These are phyloP conservation scores for Acanthamoeba royreba DNA, from an alignment of 208 protist species.

Conservation along the genomic window DNA sequence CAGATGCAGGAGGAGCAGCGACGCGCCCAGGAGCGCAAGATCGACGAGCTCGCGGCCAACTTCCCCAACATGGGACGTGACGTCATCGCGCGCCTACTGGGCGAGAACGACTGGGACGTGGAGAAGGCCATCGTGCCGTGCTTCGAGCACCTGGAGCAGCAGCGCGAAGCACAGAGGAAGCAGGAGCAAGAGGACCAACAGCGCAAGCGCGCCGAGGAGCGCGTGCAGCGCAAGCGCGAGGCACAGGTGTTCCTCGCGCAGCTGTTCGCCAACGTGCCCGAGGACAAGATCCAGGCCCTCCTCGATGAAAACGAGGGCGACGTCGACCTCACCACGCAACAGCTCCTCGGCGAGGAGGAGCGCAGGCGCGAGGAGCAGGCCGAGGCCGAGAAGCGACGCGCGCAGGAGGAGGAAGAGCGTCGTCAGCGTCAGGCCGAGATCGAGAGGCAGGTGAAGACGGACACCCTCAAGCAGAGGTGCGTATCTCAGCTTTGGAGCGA, in stretches of 20 bases:
- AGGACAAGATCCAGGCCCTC: not conserved
- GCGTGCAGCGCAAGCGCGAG: too few species aligned
- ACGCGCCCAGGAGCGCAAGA: not conserved
- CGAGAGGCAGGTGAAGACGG: not conserved
- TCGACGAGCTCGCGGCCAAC: not conserved
- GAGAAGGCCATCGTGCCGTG: not conserved
- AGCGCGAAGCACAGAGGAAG: not conserved
- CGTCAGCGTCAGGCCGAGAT: not conserved
- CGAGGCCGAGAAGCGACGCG: not conserved
- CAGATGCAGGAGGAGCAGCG: not conserved
- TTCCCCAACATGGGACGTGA: not conserved
- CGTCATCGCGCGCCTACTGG: not conserved
- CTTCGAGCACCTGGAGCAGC: not conserved
- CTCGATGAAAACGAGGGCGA: slow-evolving; percentile 36
- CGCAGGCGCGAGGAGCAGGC: not conserved
- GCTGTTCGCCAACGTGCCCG: slow-evolving; percentile 8
- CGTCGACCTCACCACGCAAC: not conserved
- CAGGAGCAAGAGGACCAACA: not conserved
- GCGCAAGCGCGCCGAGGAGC: not conserved
- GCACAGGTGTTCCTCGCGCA: not conserved
- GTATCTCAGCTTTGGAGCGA: not conserved
- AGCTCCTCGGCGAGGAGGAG: not conserved
- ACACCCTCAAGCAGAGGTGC: not conserved
- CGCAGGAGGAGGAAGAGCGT: slow-evolving; percentile 16
- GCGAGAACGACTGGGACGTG: slow-evolving; percentile 31